Evolutionary conservation across 768 basidiomycete genomes (phyloP), one percentile per base, ranked within the genome.

Genomic region (Kwoniella botswanensis): DNA sequence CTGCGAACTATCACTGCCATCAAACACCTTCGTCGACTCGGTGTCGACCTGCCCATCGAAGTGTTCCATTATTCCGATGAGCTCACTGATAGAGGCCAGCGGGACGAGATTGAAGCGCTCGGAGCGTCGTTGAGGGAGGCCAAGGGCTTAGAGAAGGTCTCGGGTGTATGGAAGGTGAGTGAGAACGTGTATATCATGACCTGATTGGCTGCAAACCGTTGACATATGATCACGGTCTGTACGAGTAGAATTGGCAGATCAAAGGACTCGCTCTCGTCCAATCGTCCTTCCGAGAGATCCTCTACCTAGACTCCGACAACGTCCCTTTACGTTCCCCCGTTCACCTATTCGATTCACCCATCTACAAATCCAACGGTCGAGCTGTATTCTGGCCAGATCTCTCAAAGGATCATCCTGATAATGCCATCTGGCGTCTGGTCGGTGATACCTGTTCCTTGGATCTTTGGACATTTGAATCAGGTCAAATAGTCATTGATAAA

Each of bases 351-450:
- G 74, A 80, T 46, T 75, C 82, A 2, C 71, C 75, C 1, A 35
- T 74, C 6, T 86, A 85, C 73, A 65, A 55, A 17, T 54, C 72
- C 11, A 63, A 77, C 29, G 83, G 82, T 4, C 67, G 78, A 29
- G 81, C 82, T 1, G 85, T 83, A 24, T 85, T 86, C 70, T 86
- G 85, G 85, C 85, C 86, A 3, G 86, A 86, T 71, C 71, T 85
- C 46, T 84, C 82, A 54, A 85, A 85, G 67, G 85, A 86, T 66
- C 81, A 84, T 55, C 83, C 84, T 17, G 79, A 82, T 43, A 86
- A 86, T 71, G 83, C 85, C 18, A 83, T 86, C 68, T 86, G 84
- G 83, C 77, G 85, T 21, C 52, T 85, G 41, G 68, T 85, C 22
- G 83, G 82, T 11, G 75, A 81, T 22, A 66, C 72, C 10, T 86